Evolutionary conservation across 129 eudicot species (phyloP).

Genomic region (Artemisia tridentata): DNA sequence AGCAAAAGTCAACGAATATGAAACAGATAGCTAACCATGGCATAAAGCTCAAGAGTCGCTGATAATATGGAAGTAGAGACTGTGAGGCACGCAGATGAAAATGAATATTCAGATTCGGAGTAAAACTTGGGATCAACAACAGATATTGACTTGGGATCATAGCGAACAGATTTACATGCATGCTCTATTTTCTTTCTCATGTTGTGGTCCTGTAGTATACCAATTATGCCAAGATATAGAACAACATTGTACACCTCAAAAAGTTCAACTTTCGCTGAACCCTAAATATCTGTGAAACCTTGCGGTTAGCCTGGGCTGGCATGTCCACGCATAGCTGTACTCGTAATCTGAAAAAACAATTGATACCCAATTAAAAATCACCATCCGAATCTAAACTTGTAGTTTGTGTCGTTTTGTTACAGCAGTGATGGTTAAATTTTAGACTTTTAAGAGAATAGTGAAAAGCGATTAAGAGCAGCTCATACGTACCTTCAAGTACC

Average conservation of each 20-base stretch:
- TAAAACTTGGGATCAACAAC: conserved; percentile 64
- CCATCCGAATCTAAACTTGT: neutral
- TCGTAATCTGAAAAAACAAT: conserved; percentile 49
- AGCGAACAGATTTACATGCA: conserved; percentile 53
- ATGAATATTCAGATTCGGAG: conserved; percentile 22
- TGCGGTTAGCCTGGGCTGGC: conserved; percentile 92
- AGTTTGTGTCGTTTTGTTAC: neutral
- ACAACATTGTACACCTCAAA: conserved; percentile 86
- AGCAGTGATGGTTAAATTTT: neutral
- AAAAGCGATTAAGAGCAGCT: neutral
- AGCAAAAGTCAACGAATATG: too few relatives aligned
- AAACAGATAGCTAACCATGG: too few relatives aligned
- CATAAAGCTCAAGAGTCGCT: too few relatives aligned
- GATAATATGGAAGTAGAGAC: too few relatives aligned
- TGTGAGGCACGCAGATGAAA: too few relatives aligned
- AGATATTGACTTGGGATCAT: conserved; percentile 71
- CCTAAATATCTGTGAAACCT: conserved; percentile 43
- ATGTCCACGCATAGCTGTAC: conserved; percentile 94
- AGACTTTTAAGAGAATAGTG: neutral
- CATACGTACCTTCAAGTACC: conserved; percentile 79
- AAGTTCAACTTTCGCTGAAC: conserved; percentile 67
- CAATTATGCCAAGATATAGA: conserved; percentile 79
- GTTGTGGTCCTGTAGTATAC: conserved; percentile 82
- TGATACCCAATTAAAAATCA: neutral
- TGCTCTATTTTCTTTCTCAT: conserved; percentile 79